Percentiles rank a stretch among this genome's conserved stretches.
phyloP scores from a whole-genome alignment of 805 yeast genomes.

The Candida germanica region DNA sequence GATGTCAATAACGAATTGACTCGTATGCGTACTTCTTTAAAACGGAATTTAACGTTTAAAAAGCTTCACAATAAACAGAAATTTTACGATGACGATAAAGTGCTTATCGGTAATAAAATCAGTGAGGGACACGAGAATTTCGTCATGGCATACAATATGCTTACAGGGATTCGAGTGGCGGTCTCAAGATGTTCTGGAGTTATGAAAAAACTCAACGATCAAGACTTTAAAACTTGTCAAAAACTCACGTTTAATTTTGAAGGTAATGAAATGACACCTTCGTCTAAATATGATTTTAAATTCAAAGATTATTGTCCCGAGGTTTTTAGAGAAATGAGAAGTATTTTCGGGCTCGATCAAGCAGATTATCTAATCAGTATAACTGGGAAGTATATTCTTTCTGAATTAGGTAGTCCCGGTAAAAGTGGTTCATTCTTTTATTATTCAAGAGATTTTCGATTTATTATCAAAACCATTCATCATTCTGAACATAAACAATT shows the following conservation, averaged over 20 bases:
- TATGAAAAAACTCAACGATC: constrained; percentile 66
- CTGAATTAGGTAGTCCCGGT: constrained; percentile 94
- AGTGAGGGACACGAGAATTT: constrained; percentile 92
- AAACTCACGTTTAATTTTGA: constrained; percentile 83
- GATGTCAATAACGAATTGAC: constrained; percentile 42
- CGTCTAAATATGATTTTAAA: constrained; percentile 92
- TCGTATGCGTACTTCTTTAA: constrained; percentile 50
- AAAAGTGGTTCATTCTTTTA: constrained; percentile 96
- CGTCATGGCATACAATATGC: constrained; percentile 93
- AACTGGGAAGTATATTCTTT: constrained; percentile 87
- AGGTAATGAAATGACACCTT: constrained; percentile 88
- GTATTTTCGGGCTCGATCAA: constrained; percentile 82
- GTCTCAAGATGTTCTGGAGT: constrained; percentile 89
- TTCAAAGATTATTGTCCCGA: constrained; percentile 95
- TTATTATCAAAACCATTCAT: constrained; percentile 93
- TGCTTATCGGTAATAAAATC: constrained; percentile 74
- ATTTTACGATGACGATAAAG: constrained; percentile 50
- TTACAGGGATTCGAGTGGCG: constrained; percentile 93
- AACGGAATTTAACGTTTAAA: constrained; percentile 34
- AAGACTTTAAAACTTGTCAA: constrained; percentile 68
- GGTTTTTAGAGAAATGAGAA: constrained; percentile 83
- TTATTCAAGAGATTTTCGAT: constrained; percentile 88
- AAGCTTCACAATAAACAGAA: constrained; percentile 34
- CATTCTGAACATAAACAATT: constrained; percentile 88
- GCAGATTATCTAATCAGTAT: constrained; percentile 92